A percentile compares a stretch with the other conserved stretches of the same genome.
Evolutionary conservation across 176 grass and related monocot species (phyloP).

Genomic region (Tuctoria greenei): DNA sequence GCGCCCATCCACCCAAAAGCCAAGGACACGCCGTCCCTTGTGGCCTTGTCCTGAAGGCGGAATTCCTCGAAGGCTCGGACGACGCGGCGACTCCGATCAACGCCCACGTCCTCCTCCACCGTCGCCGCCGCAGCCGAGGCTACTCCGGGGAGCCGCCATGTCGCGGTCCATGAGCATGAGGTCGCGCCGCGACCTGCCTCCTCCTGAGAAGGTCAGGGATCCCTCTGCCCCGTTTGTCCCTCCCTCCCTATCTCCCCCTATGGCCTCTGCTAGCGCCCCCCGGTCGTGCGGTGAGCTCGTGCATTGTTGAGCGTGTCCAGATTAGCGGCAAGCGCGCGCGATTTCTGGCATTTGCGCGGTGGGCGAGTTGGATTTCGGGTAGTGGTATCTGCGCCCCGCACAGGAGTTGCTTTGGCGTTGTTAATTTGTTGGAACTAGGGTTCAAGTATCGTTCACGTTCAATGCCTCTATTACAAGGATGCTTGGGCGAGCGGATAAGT

Average conservation of each 20-base stretch:
- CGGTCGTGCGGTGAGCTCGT: background rate
- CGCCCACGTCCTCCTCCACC: background rate
- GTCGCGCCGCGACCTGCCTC: constrained; percentile 69
- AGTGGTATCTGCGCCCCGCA: background rate
- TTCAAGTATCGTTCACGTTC: constrained; percentile 17
- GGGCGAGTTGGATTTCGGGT: constrained; percentile 29
- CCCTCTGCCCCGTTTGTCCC: background rate
- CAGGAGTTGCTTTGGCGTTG: background rate
- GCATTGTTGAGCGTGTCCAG: background rate
- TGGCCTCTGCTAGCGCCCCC: background rate
- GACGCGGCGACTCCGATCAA: constrained; percentile 37
- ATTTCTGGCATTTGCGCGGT: background rate
- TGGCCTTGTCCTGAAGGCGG: background rate
- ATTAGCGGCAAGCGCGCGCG: background rate
- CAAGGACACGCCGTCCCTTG: background rate
- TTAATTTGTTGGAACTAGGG: constrained; percentile 43
- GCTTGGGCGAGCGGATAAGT: background rate
- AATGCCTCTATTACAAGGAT: background rate
- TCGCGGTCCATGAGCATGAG: constrained; percentile 70
- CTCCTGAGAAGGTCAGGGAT: constrained; percentile 66
- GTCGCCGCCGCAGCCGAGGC: background rate
- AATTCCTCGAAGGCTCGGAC: background rate
- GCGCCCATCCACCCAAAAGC: background rate
- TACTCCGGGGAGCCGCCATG: constrained; percentile 49
- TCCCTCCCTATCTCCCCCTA: background rate